Base-by-base conservation (phyloP, 352 stramenopile species). In the Phytophthora pisi region DNA sequence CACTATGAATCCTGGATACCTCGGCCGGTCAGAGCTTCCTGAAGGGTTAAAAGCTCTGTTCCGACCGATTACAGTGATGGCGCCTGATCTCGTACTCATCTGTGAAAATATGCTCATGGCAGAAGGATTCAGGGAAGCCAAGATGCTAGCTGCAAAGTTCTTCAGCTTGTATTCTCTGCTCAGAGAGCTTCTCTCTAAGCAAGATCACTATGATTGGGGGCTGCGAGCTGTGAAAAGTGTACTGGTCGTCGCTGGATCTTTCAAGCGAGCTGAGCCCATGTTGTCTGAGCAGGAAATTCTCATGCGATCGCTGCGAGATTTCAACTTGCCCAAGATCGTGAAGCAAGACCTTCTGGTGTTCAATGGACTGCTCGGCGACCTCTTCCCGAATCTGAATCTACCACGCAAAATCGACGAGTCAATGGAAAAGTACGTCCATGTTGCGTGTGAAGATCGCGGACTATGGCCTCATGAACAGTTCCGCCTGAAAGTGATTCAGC, bases 31-130 rank as follows among this genome's bases (percentile, higher is more conserved):
- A 2, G 95, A 98, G 75, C 82, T 99, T 1, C 96, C 96, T 0
- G 96, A 98, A 72, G 95, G 94, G 0, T 80, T 99, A 13, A 98
- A 98, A 75, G 92, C 93, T 8, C 77, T 99, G 0, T 98, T 99
- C 58, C 89, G 96, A 34, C 95, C 96, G 0, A 98, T 98, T 72
- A 98, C 94, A 1, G 93, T 98, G 28, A 98, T 98, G 92, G 90
- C 97, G 9, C 96, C 96, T 0, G 94, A 99, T 62, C 77, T 98
- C n/a, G 90, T 98, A 9, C 79, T 98, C 15, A 99, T 99, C 50
- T 98, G 92, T 60, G 96, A 99, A 77, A 98, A 98, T 62, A 98
- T 99, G 92, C 83, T 99, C 15, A 98, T 98, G 95, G 94, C 93
- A 13, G 91, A 98, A 66, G 96, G 96, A 2, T 99, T 99, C 68